Percentiles rank a stretch among this genome's conserved stretches.
Evolutionary conservation across 331 rosid genomes (phyloP).

Genomic region (Spiraea crenata): DNA sequence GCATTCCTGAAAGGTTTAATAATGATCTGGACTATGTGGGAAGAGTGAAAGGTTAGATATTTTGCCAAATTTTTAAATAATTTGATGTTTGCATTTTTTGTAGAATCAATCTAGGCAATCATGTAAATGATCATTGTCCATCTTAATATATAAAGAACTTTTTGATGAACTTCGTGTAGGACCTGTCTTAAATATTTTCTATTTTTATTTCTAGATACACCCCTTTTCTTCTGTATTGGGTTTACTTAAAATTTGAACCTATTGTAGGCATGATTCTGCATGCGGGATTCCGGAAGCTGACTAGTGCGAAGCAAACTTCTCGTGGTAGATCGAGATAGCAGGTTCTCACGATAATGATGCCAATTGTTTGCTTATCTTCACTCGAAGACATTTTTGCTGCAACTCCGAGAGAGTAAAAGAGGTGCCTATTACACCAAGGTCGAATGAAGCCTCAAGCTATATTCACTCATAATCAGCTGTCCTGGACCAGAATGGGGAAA

Average conservation of each 20-base stretch:
- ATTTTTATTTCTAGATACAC: neutral
- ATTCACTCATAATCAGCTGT: neutral
- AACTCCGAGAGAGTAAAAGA: neutral
- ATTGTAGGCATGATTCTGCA: slow-evolving; percentile 65
- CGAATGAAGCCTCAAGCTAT: neutral
- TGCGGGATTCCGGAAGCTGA: slow-evolving; percentile 79
- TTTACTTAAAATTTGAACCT: slow-evolving; percentile 18
- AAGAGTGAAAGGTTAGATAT: neutral
- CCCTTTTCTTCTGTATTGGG: slow-evolving; percentile 2
- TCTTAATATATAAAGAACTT: no score
- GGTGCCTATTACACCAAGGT: neutral
- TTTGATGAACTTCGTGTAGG: no score
- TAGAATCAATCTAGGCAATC: neutral
- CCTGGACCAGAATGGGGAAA: neutral
- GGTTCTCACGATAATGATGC: neutral
- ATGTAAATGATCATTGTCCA: no score
- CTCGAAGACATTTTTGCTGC: neutral
- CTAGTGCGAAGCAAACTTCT: slow-evolving; percentile 59
- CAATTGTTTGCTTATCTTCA: neutral
- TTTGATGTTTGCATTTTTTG: neutral
- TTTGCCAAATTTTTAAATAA: neutral
- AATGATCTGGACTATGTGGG: neutral
- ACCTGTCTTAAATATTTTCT: neutral
- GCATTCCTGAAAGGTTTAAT: neutral
- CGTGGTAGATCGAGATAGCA: slow-evolving; percentile 37